phyloP scores from a whole-genome alignment of 352 stramenopile genomes.

The Phytophthora megakarya region DNA sequence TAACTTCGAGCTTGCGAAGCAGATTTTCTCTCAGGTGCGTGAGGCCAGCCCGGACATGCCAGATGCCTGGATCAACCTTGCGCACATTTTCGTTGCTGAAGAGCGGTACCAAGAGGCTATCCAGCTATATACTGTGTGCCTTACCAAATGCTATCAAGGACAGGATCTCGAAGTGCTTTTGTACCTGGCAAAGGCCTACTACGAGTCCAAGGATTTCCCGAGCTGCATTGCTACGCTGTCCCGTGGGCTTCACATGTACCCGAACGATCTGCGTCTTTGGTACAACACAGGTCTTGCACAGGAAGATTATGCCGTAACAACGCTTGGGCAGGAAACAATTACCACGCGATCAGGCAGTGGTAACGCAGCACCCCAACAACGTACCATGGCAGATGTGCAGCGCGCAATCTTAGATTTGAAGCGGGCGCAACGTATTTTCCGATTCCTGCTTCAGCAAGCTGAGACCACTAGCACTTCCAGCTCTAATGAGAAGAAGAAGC shows the following conservation, averaged over 20 bases:
- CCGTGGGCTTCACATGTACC: slow-evolving; percentile 76
- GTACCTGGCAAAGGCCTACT: slow-evolving; percentile 90
- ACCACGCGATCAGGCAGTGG: slow-evolving; percentile 41
- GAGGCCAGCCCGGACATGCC: slow-evolving; percentile 96
- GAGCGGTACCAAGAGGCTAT: slow-evolving; percentile 96
- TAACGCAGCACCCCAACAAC: slow-evolving; percentile 49
- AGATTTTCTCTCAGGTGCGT: slow-evolving; percentile 96
- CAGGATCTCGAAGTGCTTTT: slow-evolving; percentile 83
- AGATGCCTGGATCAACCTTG: slow-evolving; percentile 97
- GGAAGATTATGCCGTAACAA: slow-evolving; percentile 88
- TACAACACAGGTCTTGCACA: slow-evolving; percentile 88
- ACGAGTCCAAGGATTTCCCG: slow-evolving; percentile 89
- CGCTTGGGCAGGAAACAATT: slow-evolving; percentile 73
- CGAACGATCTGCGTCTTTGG: slow-evolving; percentile 80
- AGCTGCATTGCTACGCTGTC: slow-evolving; percentile 87
- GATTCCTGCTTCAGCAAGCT: slow-evolving; percentile 75
- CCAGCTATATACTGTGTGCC: slow-evolving; percentile 94
- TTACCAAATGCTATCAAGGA: slow-evolving; percentile 90
- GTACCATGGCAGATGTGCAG: slow-evolving; percentile 89
- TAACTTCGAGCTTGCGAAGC: slow-evolving; percentile 95
- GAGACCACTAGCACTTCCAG: slow-evolving; percentile 39
- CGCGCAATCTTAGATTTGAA: slow-evolving; percentile 87
- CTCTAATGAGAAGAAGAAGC: slow-evolving; percentile 62
- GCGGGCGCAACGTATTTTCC: slow-evolving; percentile 83
- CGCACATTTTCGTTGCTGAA: slow-evolving; percentile 96